Evolutionary conservation across 495 filamentous ascomycete genomes (phyloP).

Genomic region (Aspergillus ostianus): DNA sequence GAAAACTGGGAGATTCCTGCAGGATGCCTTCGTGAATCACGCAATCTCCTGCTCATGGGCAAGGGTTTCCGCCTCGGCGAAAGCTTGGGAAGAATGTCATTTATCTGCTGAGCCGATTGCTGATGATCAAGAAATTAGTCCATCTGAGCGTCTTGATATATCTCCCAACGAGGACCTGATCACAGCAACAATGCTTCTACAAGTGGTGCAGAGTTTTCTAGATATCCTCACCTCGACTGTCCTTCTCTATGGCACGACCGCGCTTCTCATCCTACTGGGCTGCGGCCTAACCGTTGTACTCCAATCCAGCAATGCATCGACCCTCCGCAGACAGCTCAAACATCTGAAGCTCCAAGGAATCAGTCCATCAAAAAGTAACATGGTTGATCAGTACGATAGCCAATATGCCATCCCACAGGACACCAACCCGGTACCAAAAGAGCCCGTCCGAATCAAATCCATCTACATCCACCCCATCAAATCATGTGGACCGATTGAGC

Average conservation of each 20-base stretch:
- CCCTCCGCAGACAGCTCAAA: constrained; percentile 6
- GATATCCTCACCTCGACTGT: neutral
- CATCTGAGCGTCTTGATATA: no score
- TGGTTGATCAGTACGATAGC: constrained; percentile 11
- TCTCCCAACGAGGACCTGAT: no score
- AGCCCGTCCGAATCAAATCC: constrained; percentile 14
- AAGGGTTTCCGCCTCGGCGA: no score
- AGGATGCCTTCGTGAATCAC: no score
- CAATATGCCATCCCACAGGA: constrained; percentile 8
- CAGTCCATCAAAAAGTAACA: constrained; percentile 8
- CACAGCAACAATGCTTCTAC: constrained; percentile 9
- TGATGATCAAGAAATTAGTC: no score
- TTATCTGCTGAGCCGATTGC: no score
- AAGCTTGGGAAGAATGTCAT: no score
- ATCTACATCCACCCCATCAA: constrained; percentile 22
- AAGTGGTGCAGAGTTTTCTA: constrained; percentile 2
- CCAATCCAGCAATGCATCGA: constrained; percentile 9
- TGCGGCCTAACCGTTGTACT: constrained; percentile 3
- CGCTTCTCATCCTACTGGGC: constrained; percentile 7
- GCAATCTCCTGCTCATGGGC: no score
- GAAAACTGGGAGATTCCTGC: no score
- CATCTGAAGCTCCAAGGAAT: constrained; percentile 7
- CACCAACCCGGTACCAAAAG: neutral
- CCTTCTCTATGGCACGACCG: neutral
- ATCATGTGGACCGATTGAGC: constrained; percentile 19